Evolutionary conservation across 2,329 filamentous ascomycete genomes (phyloP), one percentile per base, ranked within the genome.

Genomic region (Pseudogymnoascus sp.): DNA sequence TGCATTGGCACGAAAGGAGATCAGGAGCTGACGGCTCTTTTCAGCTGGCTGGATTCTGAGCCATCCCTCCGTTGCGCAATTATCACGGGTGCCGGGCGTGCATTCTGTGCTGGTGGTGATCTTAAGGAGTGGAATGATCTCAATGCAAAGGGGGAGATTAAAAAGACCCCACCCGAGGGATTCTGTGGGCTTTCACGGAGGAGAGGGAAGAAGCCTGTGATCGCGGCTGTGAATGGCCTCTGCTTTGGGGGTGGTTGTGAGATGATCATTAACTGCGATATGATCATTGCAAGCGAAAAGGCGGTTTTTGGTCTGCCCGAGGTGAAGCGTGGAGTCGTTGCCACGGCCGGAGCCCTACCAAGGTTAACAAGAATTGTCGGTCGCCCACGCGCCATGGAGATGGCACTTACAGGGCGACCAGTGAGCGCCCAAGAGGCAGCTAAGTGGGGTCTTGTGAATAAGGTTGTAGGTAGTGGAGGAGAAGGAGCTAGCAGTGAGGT

Each of bases 181-280:
- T 88, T 90, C 63, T 86, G 83, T 22, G 87, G 81, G 0, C 74
- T 91, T 32, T 84, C 82, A 60, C 84, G 88, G 64, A 79, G 88
- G 25, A 71, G 74, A 4, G 88, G 88, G 57, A 84, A 83, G 73
- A 93, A 93, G 69, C 89, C 89, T 5, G 79, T 93, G 61, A 81
- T 93, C 28, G 87, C 85, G 1, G 89, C 89, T 1, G 86, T 92
- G 18, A 90, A 91, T 69, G 89, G 89, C 6, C 76, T 88, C 16
- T 89, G 87, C 62, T 79, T 89, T 50, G 89, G 89, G 35, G 89
- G 89, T 60, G 89, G 88, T 1, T 86, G 89, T 73, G 89, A 93
- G 76, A 90, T 91, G 75, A 79, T 84, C 11, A 76, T 88, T 57
- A 90, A 91, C 73, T 82, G 81, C 64, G 90, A 94, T 75, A 75